Conservation (phyloP, 2,329 filamentous ascomycete species). For the Dactylellina leptospora region DNA sequence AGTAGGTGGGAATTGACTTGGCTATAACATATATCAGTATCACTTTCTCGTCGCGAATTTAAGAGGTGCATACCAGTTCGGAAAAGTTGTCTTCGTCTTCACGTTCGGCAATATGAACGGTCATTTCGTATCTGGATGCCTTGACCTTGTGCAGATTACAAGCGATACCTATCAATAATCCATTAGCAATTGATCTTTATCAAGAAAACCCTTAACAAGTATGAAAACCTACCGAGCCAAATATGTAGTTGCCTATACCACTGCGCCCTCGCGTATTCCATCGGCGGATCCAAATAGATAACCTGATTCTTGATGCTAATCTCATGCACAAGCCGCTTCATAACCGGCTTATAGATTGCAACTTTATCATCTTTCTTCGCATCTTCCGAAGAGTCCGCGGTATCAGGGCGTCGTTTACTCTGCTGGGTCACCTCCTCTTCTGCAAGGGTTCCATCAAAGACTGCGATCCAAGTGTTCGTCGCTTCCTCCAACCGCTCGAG, state of each 20-base stretch:
- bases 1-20: slow-evolving; percentile 80
- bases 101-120: slow-evolving; percentile 72
- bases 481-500: slow-evolving; percentile 84
- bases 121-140: slow-evolving; percentile 93
- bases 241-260: slow-evolving; percentile 93
- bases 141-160: slow-evolving; percentile 95
- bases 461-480: slow-evolving; percentile 83
- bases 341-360: slow-evolving; percentile 68
- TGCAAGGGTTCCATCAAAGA: slow-evolving; percentile 72
- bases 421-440: slow-evolving; percentile 55
- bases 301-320: slow-evolving; percentile 98
- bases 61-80: slow-evolving; percentile 66
- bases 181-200: slow-evolving; percentile 10
- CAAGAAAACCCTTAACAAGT: background rate
- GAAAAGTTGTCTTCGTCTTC: slow-evolving; percentile 78
- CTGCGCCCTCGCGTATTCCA: slow-evolving; percentile 88
- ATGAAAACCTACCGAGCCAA: slow-evolving; percentile 73
- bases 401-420: slow-evolving; percentile 45
- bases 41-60: background rate
- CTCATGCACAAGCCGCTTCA: slow-evolving; percentile 82
- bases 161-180: slow-evolving; percentile 66
- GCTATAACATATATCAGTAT: slow-evolving; percentile 59
- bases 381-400: slow-evolving; percentile 36
- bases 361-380: slow-evolving; percentile 58
- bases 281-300: slow-evolving; percentile 91